Evolutionary conservation across 306 rosid species (phyloP), one percentile per base, ranked within the genome.

Genomic region (Benincasa hispida): DNA sequence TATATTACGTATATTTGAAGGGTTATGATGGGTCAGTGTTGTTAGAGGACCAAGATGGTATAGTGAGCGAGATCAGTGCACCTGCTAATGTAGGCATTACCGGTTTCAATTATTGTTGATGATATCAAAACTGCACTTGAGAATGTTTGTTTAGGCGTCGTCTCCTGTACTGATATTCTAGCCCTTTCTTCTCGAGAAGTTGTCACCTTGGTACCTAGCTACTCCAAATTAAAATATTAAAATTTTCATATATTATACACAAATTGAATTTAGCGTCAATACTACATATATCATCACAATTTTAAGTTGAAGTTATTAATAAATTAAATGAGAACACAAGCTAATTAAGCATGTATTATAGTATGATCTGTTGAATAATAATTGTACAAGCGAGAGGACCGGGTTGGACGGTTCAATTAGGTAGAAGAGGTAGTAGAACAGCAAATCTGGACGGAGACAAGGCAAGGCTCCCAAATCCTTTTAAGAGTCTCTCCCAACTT

Each of bases 11-110:
- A 5, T 45, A 0, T 45, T 45, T 74, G 72, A 57, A 87, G 84
- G 87, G 90, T 2, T 87, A 87, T 54, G 90, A 87, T 59, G 90
- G 80, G 13, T 87, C 90, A 11, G 53, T 87, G 35, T 37, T 87
- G 75, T 75, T 86, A 51, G 89, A 83, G 28, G 42, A 76, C 47
- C 81, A 78, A 4, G 41, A 57, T 30, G 87, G 82, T 5, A 76
- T 78, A 51, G 42, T 17, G n/a, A 81, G 81, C 1, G 90, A 87
- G 58, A 67, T 80, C 6, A 65, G 59, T 1, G 86, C 69, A 1
- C 0, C 0, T 13, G 86, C 81, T 0, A 84, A 87, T 51, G 12
- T 0, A 0, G 27, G 59, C 28, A 77, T 81, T 13, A 82, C 42
- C 0, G 90, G 87, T 48, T 84, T 37, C 41, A 7, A 47, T 0